A percentile compares a stretch with the other conserved stretches of the same genome.
These are phyloP conservation scores for Hirsutella minnesotensis DNA, from an alignment of 2,329 filamentous ascomycete species.

Conservation along the genomic window DNA sequence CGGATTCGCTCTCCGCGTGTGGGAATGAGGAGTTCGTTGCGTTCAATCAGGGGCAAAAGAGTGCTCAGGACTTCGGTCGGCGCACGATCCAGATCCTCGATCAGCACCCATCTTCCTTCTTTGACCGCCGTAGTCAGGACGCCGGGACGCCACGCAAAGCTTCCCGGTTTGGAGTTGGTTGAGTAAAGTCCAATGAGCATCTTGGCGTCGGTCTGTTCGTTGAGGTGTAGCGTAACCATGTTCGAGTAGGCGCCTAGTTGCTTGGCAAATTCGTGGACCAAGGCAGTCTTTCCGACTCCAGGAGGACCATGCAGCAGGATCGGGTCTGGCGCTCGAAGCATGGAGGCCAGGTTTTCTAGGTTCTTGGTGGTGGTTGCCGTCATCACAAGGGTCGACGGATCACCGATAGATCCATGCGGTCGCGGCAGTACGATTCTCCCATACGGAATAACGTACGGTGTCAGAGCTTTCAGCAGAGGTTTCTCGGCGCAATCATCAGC, in stretches of 20 bases:
- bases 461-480: constrained; percentile 32
- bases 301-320: constrained; percentile 72
- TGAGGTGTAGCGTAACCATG: constrained; percentile 91
- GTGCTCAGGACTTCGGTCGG: constrained; percentile 92
- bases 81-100: constrained; percentile 91
- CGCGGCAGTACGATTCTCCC: constrained; percentile 56
- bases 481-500: constrained; percentile 4
- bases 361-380: constrained; percentile 67
- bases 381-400: constrained; percentile 44
- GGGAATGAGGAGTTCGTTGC: constrained; percentile 80
- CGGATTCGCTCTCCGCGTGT: constrained; percentile 77
- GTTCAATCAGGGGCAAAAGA: constrained; percentile 82
- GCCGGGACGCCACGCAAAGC: constrained; percentile 85
- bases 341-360: constrained; percentile 53
- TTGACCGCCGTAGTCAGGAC: constrained; percentile 87
- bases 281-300: constrained; percentile 81
- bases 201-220: constrained; percentile 97
- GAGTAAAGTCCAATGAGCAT: constrained; percentile 91
- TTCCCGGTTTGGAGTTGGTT: constrained; percentile 74
- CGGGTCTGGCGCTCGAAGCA: constrained; percentile 57
- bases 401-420: constrained; percentile 35
- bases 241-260: constrained; percentile 66
- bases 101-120: constrained; percentile 92
- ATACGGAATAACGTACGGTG: constrained; percentile 50
- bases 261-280: constrained; percentile 71